Conservation (phyloP, 805 yeast genomes). For the Wickerhamomyces chaumierensis region DNA sequence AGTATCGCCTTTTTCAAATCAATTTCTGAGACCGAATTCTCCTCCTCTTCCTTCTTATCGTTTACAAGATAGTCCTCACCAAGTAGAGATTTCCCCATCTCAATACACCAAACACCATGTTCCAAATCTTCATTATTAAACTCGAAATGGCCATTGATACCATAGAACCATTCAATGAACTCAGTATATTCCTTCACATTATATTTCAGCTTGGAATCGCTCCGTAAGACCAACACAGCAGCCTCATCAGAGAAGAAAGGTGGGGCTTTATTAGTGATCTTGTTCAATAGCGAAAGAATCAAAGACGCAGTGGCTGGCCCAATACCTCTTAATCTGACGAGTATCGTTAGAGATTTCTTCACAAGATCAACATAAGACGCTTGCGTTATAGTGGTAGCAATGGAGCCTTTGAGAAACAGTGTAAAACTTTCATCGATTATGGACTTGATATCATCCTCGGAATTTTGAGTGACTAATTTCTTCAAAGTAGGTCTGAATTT, state of each 20-base stretch:
- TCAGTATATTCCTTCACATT: constrained; percentile 12
- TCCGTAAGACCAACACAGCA: constrained; percentile 9
- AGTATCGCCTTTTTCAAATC: too few species aligned
- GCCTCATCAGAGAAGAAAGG: constrained; percentile 19
- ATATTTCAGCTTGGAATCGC: constrained; percentile 12
- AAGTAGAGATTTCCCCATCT: background rate
- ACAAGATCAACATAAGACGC: constrained; percentile 8
- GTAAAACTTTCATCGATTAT: constrained; percentile 8
- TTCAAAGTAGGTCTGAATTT: constrained; percentile 17
- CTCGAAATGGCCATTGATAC: constrained; percentile 5
- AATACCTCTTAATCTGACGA: constrained; percentile 14
- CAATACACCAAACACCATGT: constrained; percentile 15
- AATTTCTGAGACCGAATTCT: too few species aligned
- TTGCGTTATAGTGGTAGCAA: too few species aligned
- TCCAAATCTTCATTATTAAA: constrained; percentile 11
- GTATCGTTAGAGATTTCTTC: constrained; percentile 3
- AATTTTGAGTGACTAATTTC: constrained; percentile 14
- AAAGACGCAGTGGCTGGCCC: constrained; percentile 20
- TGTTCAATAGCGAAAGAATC: constrained; percentile 9
- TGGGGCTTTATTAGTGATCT: constrained; percentile 12
- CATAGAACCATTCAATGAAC: constrained; percentile 8
- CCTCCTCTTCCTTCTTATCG: background rate
- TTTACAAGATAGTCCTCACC: constrained; percentile 1
- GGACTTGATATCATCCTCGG: constrained; percentile 4
- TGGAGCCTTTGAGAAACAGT: too few species aligned